A percentile compares a stretch with the other conserved stretches of the same genome.
Evolutionary conservation across 2,329 filamentous ascomycete species (phyloP).

Genomic region (Alternaria atra): DNA sequence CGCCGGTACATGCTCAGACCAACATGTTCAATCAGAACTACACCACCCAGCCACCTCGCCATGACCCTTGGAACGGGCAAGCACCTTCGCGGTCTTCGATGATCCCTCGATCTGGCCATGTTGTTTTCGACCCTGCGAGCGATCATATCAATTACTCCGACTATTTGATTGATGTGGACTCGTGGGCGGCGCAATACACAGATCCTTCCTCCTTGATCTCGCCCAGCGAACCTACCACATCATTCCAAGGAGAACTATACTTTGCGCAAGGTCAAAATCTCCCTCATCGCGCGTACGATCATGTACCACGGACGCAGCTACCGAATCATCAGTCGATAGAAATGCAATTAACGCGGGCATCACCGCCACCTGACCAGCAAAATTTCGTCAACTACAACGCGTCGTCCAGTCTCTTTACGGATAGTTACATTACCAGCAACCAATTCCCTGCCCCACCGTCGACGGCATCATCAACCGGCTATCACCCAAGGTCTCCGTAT

Average conservation of each 20-base stretch:
- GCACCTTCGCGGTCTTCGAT: constrained; percentile 38
- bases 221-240: constrained; percentile 37
- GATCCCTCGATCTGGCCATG: constrained; percentile 38
- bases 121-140: constrained; percentile 44
- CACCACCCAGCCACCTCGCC: constrained; percentile 34
- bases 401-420: constrained; percentile 36
- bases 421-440: constrained; percentile 31
- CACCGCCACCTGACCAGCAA: constrained; percentile 37
- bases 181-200: constrained; percentile 39
- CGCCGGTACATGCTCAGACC: constrained; percentile 29
- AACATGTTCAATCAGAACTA: constrained; percentile 33
- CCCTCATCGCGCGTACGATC: constrained; percentile 22
- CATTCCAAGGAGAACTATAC: constrained; percentile 36
- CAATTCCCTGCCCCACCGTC: constrained; percentile 33
- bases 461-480: constrained; percentile 31
- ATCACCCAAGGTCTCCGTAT: constrained; percentile 28
- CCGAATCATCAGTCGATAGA: constrained; percentile 32
- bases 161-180: constrained; percentile 31
- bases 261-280: constrained; percentile 25
- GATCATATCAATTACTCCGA: constrained; percentile 34
- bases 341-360: constrained; percentile 32
- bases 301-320: constrained; percentile 20
- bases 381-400: constrained; percentile 42
- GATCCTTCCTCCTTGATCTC: constrained; percentile 39
- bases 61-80: constrained; percentile 47